Evolutionary conservation across 2,329 filamentous ascomycete genomes (phyloP), one percentile per base, ranked within the genome.

Genomic region (Lojkania enalia): DNA sequence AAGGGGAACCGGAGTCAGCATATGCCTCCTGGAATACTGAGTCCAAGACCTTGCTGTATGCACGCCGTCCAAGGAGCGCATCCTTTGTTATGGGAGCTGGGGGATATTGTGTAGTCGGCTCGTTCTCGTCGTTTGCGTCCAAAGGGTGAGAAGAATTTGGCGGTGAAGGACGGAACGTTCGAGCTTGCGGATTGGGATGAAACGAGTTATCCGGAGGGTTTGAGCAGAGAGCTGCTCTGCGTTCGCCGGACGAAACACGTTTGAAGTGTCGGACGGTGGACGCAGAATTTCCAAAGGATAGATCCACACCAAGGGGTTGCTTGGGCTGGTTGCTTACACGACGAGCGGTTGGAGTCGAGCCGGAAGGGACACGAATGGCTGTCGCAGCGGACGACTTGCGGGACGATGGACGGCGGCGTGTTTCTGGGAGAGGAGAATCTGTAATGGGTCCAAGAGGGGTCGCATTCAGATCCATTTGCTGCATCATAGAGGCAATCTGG

Each of bases 221-320:
- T 4, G 66, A 67, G 20, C 52, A 58, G 13, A 64, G 54, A 12
- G 64, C 64, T 29, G 55, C 52, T 21, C 63, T 58, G 15, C 63
- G 61, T 38, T 70, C 65, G 76, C 74, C 66, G 58, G 89, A 87
- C 0, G 91, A 94, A 1, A 95, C 90, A 18, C 92, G 84, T 52
- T 89, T 88, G 75, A 96, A 97, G 40, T 95, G 85, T 42, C 91
- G 86, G 55, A 95, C 89, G 13, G 91, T 96, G 1, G 92, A 96
- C 1, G 88, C 89, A 5, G 86, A 87, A 69, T 97, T 97, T 39
- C 92, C 94, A 71, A 95, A 97, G 4, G 87, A 95, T 77, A 95
- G 85, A 61, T 97, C 90, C 1, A 94, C 81, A 43, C 90, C 90
- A 2, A 96, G 78, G 0, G 92, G 91, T 53, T 88, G 85, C 70